Evolutionary conservation across 331 rosid species (phyloP).

Genomic region (Ulmus americana): DNA sequence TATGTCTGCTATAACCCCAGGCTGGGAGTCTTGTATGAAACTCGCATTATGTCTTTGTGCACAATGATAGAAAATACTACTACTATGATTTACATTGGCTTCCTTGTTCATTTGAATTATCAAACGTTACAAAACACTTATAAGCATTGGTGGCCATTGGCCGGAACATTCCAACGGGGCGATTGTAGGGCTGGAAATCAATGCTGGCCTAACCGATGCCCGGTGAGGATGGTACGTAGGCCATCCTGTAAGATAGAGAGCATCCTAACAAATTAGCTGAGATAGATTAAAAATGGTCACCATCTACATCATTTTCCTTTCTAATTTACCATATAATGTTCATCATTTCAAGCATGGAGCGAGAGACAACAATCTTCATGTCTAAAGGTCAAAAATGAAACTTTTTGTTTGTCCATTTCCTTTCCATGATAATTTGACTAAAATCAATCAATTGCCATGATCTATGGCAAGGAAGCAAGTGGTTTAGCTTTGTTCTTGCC

Average conservation of each 20-base stretch:
- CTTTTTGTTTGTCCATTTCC: constrained; percentile 9
- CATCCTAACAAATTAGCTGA: not conserved
- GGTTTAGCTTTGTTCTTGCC: constrained; percentile 24
- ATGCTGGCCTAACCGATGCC: not conserved
- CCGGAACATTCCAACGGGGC: not conserved
- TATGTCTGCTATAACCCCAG: constrained; percentile 12
- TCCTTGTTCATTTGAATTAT: constrained; percentile 2
- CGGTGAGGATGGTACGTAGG: constrained; percentile 5
- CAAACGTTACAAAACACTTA: not conserved
- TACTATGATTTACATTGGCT: constrained; percentile 17
- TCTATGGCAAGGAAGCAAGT: constrained; percentile 33
- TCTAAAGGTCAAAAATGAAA: not conserved
- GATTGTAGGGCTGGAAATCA: not conserved
- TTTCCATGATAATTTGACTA: not conserved
- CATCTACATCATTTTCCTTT: not conserved
- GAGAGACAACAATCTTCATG: not conserved
- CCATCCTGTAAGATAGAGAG: not conserved
- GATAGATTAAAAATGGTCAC: not conserved
- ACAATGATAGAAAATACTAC: constrained; percentile 7
- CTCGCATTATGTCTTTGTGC: constrained; percentile 14
- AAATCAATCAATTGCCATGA: constrained; percentile 11
- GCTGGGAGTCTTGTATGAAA: constrained; percentile 22
- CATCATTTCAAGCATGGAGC: not conserved
- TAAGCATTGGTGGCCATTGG: not conserved
- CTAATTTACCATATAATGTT: not conserved